A percentile compares a stretch with the other conserved stretches of the same genome.
phyloP scores from a whole-genome alignment of 208 protist species.

The Leishmania arabica region DNA sequence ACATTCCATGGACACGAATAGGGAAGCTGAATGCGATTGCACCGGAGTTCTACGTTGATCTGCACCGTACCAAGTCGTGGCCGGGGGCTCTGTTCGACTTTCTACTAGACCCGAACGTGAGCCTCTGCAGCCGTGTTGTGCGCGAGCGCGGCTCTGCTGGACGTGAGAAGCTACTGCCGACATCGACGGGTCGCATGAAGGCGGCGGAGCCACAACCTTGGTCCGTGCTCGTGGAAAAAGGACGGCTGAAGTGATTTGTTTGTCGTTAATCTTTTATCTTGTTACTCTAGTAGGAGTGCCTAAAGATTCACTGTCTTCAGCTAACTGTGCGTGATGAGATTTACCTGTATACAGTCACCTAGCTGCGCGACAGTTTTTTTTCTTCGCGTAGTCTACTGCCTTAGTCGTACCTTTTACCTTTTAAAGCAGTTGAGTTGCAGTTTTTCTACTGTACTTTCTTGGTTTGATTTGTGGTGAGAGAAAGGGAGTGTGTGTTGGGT shows the following conservation, averaged over 20 bases:
- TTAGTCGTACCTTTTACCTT: no score
- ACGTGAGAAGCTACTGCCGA: conserved; percentile 60
- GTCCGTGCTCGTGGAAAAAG: conserved; percentile 47
- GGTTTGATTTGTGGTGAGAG: no score
- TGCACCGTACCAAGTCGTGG: conserved; percentile 82
- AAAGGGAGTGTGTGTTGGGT: no score
- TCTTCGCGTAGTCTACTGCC: no score
- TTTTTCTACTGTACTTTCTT: no score
- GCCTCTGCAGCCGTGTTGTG: conserved; percentile 76
- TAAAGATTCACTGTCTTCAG: neutral
- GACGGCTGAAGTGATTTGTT: conserved; percentile 5
- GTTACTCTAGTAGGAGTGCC: neutral
- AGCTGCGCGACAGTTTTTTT: neutral
- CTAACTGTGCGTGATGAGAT: neutral
- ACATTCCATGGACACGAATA: conserved; percentile 91
- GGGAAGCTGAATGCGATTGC: conserved; percentile 87
- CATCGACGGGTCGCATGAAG: conserved; percentile 36
- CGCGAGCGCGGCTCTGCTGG: conserved; percentile 53
- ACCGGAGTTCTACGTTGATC: conserved; percentile 93
- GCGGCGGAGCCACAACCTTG: conserved; percentile 49
- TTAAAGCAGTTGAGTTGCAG: no score
- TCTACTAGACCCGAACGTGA: conserved; percentile 71
- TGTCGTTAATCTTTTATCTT: neutral
- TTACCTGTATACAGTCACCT: neutral
- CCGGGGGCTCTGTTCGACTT: conserved; percentile 80